A percentile compares a stretch with the other conserved stretches of the same genome.
These are phyloP conservation scores for Aspergillus spinulosporus DNA, from an alignment of 2,329 filamentous ascomycete genomes.

Conservation along the genomic window DNA sequence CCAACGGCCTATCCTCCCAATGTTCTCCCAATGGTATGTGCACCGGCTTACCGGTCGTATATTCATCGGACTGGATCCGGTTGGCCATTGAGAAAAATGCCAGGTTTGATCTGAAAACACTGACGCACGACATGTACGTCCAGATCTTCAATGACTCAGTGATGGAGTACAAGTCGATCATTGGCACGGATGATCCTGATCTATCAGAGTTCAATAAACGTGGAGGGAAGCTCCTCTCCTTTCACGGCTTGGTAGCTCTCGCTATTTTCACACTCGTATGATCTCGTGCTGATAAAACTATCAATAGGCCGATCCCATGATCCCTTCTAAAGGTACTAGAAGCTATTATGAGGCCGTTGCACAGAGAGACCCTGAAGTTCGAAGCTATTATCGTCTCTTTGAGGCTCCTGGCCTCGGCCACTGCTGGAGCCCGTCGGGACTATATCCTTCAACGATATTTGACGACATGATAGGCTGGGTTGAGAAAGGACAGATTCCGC, in stretches of 20 bases:
- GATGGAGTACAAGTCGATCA: constrained; percentile 1
- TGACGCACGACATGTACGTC: constrained; percentile 2
- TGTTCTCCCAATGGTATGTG: neutral
- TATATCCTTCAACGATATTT: constrained; percentile 12
- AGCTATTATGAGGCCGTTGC: constrained; percentile 2
- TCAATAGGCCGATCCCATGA: constrained; percentile 8
- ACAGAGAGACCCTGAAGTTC: neutral
- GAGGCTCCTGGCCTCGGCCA: constrained; percentile 7
- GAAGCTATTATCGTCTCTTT: constrained; percentile 9
- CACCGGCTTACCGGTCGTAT: constrained; percentile 1
- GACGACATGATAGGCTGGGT: constrained; percentile 12
- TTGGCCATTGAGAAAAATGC: constrained; percentile 5
- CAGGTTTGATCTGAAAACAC: neutral
- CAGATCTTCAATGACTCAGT: constrained; percentile 1
- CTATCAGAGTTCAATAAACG: constrained; percentile 6
- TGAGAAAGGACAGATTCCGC: neutral
- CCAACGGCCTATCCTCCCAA: neutral
- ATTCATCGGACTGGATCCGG: constrained; percentile 5
- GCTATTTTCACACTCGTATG: neutral
- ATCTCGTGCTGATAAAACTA: neutral
- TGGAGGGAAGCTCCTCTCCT: constrained; percentile 10
- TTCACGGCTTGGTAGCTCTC: constrained; percentile 11
- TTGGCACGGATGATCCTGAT: constrained; percentile 10
- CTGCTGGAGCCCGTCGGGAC: constrained; percentile 1
- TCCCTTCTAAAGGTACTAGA: constrained; percentile 3